phyloP scores from a whole-genome alignment of 192 early-diverging fungal genomes.

The Umbelopsis vinacea region DNA sequence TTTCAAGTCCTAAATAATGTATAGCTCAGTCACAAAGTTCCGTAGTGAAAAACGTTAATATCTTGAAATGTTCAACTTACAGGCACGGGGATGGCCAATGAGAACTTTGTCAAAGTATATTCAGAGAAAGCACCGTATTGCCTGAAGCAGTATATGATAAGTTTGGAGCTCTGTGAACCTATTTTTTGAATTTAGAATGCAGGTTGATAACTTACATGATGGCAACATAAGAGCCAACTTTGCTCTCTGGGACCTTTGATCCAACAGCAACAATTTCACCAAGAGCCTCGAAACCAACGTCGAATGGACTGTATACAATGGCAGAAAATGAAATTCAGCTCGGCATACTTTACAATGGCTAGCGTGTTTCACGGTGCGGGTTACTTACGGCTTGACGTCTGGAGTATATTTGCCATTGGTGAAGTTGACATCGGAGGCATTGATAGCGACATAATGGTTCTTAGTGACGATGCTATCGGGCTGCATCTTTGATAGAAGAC shows the following conservation, averaged over 20 bases:
- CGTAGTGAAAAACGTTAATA: not conserved
- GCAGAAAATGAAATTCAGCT: not conserved
- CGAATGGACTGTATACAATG: conserved; percentile 50
- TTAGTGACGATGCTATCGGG: conserved; percentile 46
- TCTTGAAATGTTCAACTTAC: conserved; percentile 13
- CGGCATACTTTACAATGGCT: no score
- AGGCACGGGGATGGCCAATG: conserved; percentile 40
- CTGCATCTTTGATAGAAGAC: conserved; percentile 24
- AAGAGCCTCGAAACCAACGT: conserved; percentile 61
- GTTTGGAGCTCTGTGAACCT: not conserved
- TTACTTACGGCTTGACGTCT: conserved; percentile 52
- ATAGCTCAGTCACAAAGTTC: not conserved
- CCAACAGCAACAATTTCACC: conserved; percentile 58
- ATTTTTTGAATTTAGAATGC: not conserved
- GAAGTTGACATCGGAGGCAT: conserved; percentile 62
- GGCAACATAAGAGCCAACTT: conserved; percentile 40
- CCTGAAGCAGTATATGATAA: conserved; percentile 27
- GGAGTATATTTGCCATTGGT: conserved; percentile 59
- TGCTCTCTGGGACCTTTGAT: conserved; percentile 28
- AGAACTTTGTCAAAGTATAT: conserved; percentile 40
- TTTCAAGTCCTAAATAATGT: not conserved
- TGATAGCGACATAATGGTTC: conserved; percentile 55
- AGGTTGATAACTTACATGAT: conserved; percentile 12
- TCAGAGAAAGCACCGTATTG: conserved; percentile 59
- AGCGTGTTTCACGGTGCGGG: no score